Percentiles rank a stretch among this genome's conserved stretches.
Conservation (phyloP, 805 yeast genomes). For the Wickerhamiella lipophila region DNA sequence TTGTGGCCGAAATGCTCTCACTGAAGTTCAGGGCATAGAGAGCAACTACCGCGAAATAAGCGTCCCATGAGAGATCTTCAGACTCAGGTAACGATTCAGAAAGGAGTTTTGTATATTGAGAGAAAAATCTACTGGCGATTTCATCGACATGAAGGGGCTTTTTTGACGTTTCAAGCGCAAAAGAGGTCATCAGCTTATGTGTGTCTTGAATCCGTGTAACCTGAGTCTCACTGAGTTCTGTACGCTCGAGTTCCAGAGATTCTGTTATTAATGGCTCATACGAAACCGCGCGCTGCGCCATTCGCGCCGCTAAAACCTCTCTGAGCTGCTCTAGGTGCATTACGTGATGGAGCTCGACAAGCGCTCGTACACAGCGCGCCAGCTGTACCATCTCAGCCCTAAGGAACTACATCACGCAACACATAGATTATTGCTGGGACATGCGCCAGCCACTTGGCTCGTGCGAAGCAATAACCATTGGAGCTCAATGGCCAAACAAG, state of each 20-base stretch:
- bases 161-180: slow-evolving; percentile 13
- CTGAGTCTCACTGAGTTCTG: neutral
- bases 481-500: slow-evolving; percentile 2
- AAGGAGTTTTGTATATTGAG: slow-evolving; percentile 11
- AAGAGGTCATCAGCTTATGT: slow-evolving; percentile 16
- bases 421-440: slow-evolving; percentile 26
- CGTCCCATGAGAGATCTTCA: slow-evolving; percentile 14
- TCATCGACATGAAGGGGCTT: slow-evolving; percentile 13
- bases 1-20: neutral
- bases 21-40: slow-evolving; percentile 9
- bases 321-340: slow-evolving; percentile 5
- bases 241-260: neutral
- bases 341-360: slow-evolving; percentile 10
- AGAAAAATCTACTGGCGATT: slow-evolving; percentile 11
- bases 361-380: slow-evolving; percentile 26
- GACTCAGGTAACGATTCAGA: neutral
- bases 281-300: neutral
- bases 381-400: slow-evolving; percentile 24
- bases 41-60: slow-evolving; percentile 13
- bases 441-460: slow-evolving; percentile 22
- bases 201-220: slow-evolving; percentile 11
- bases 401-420: slow-evolving; percentile 24
- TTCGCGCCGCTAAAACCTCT: slow-evolving; percentile 7
- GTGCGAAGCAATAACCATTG: slow-evolving; percentile 2
- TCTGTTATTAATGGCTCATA: slow-evolving; percentile 1